Base-by-base conservation (phyloP, 1,284 basidiomycete species). In the Hemileia vastatrix region DNA sequence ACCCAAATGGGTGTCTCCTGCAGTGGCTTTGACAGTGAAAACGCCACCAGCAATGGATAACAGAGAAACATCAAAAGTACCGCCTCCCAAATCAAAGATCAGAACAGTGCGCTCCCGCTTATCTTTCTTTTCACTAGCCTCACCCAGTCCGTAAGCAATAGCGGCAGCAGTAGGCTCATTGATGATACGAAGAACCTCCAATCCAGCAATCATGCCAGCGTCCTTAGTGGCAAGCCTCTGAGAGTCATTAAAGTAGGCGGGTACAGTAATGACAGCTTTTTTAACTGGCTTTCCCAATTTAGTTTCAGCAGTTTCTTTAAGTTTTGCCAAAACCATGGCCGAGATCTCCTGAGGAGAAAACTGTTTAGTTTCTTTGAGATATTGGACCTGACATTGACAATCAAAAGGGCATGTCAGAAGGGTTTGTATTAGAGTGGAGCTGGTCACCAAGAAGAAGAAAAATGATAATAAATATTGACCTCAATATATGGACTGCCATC, bases 61-160 rank as follows among this genome's bases (percentile, higher is more conserved):
- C 66, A 84, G 79, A 63, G 83, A 84, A 66, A 83, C 82, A 81
- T 83, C 83, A 79, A 84, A 84, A 67, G 83, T 84, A 76, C 83
- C 95, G 83, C 94, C 94, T 77, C 94, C 94, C 67, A 99, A 83
- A 83, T 99, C 94, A 84, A 96, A 99, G 79, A 99, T 97, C 77
- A 99, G 86, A 66, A 99, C 94, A 77, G 94, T 96, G 82, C 92
- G 92, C 84, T 98, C 92, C 67, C 83, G 81, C 80, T 88, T 88
- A 72, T 86, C 84, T 36, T 54, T 62, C 77, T 80, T 79, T 15
- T 62, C 59, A 33, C 50, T 60, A 23, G 57, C 57, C 65, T 71
- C 68, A 73, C 82, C 82, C 65, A 84, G 80, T 78, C 83, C 83
- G 77, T 98, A 98, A 32, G 78, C 77, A 68, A 79, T 78, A 67